Base-by-base conservation (phyloP, 768 basidiomycete genomes). In the Kondoa subrosea region DNA sequence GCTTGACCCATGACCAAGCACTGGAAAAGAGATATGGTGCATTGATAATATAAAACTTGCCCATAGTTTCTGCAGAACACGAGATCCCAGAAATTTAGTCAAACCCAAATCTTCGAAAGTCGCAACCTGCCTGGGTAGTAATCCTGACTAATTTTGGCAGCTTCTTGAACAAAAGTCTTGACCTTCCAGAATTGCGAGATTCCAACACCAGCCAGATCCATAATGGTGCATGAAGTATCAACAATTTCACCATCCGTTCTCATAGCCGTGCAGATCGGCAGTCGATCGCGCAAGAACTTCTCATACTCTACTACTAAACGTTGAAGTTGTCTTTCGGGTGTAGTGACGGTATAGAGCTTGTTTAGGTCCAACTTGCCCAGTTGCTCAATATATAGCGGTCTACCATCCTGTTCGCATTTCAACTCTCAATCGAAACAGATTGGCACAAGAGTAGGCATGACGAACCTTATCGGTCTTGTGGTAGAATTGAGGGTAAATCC, bases 1-100 rank as follows among this genome's bases (percentile, higher is more conserved):
- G 85, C 80, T 89, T 93, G 80, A 97, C 83, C 71, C 91, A 76
- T 25, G 80, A 76, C 92, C 92, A 99, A 26, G 93, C 87, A 50
- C 86, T 83, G 64, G 83, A 83, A 80, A 99, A 99, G 64, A 85
- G 82, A 85, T 87, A 96, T 0, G 93, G 93, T 0, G 90, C 88
- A 75, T 97, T 96, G 82, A 95, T 88, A 82, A 97, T 91, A 81
- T 89, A 99, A 81, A 99, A 96, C 76, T 88, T 89, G 80, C 93
- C 93, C 93, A 96, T 79, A 61, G 78, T 77, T 29, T 93, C 89
- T 1, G 91, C 89, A 77, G 91, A 97, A n/a, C n/a, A n/a, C n/a
- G n/a, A n/a, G 8, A 34, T 1, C 4, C 32, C 56, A 14, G 26
- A 15, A 4, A 25, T 63, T 17, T 30, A 17, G 59, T 16, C 26